Conservation (phyloP, 331 rosid genomes). For the Prunus yedoensis region DNA sequence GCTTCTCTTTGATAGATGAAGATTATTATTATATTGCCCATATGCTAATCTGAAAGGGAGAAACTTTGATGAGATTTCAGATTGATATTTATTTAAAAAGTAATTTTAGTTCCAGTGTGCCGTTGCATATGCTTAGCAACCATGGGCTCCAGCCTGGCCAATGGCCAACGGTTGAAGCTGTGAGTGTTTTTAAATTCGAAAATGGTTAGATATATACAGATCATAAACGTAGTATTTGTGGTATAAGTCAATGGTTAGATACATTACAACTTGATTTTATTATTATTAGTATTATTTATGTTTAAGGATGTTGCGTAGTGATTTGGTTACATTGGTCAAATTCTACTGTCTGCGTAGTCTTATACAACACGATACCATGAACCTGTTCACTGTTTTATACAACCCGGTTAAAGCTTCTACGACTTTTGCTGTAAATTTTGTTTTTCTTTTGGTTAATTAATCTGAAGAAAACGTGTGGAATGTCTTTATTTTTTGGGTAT, state of each 20-base stretch:
- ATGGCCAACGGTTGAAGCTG: not conserved
- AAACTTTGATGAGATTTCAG: slow-evolving; percentile 1
- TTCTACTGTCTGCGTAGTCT: not conserved
- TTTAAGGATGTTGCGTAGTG: slow-evolving; percentile 6
- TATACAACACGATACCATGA: not conserved
- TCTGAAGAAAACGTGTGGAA: not conserved
- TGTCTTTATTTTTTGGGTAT: not conserved
- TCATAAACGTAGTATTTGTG: not conserved
- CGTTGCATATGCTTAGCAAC: slow-evolving; percentile 17
- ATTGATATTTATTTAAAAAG: not conserved
- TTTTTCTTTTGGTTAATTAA: no score
- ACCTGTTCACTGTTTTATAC: no score
- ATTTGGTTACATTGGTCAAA: not conserved
- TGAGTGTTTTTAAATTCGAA: not conserved
- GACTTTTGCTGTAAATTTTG: not conserved
- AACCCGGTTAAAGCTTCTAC: not conserved
- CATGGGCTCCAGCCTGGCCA: slow-evolving; percentile 14
- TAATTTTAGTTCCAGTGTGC: not conserved
- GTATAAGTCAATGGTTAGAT: not conserved
- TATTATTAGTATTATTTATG: no score
- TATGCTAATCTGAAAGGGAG: not conserved
- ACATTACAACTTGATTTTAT: not conserved
- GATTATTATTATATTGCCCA: slow-evolving; percentile 2
- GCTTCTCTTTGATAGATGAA: slow-evolving; percentile 4
- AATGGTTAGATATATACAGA: not conserved